A percentile compares a stretch with the other conserved stretches of the same genome.
Conservation (phyloP, 2,329 filamentous ascomycete genomes). For the Hymenoscyphus fraxineus region DNA sequence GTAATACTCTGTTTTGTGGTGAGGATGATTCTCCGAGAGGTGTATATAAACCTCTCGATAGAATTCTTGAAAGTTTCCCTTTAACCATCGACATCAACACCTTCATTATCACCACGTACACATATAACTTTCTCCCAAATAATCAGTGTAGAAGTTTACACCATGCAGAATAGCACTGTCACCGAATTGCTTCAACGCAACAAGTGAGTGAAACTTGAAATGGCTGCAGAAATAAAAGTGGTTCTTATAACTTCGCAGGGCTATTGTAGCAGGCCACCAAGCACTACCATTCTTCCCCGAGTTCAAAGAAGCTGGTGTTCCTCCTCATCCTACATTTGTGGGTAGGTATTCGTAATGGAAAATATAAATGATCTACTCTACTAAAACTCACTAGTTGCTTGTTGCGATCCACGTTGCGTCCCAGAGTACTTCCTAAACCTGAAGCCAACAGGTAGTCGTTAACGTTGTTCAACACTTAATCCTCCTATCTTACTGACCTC, state of each 20-base stretch:
- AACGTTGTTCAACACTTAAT: background rate
- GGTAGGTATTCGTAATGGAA: background rate
- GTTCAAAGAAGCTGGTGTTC: conserved; percentile 3
- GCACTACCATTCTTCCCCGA: conserved; percentile 14
- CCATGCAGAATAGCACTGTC: background rate
- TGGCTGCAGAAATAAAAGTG: background rate
- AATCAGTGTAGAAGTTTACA: background rate
- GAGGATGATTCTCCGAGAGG: background rate
- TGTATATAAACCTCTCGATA: background rate
- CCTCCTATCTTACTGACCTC: background rate
- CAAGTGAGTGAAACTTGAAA: background rate
- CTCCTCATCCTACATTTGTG: background rate
- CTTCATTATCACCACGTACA: background rate
- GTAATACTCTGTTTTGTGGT: background rate
- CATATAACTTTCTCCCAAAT: background rate
- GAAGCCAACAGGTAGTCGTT: conserved; percentile 8
- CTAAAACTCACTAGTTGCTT: conserved; percentile 9
- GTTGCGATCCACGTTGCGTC: conserved; percentile 12
- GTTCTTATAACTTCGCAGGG: background rate
- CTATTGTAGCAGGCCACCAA: conserved; percentile 11
- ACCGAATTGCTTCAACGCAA: background rate
- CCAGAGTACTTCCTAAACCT: conserved; percentile 17
- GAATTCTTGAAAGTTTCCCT: background rate
- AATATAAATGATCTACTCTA: background rate
- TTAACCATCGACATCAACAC: background rate